These are phyloP conservation scores for Pichiaceae sp. DNA, from an alignment of 1,139 yeast species.

Conservation along the genomic window DNA sequence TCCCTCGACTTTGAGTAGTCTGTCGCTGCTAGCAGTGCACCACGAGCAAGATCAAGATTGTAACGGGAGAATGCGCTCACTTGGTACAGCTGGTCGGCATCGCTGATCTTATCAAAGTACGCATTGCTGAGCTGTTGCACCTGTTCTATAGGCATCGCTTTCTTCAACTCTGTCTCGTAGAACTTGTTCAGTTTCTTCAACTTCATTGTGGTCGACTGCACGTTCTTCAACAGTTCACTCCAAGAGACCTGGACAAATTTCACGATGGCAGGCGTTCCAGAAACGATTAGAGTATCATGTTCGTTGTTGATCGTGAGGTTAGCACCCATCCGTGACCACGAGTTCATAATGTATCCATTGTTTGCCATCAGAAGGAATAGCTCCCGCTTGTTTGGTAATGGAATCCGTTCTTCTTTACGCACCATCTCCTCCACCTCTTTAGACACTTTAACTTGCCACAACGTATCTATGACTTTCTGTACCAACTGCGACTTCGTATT, in stretches of 20 bases:
- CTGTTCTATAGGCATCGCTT: constrained; percentile 15
- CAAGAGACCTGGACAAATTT: constrained; percentile 24
- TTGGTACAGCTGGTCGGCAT: constrained; percentile 14
- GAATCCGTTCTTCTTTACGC: constrained; percentile 29
- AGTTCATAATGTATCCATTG: constrained; percentile 37
- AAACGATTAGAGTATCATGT: constrained; percentile 27
- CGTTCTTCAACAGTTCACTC: constrained; percentile 20
- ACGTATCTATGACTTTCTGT: constrained; percentile 7
- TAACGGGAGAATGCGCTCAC: constrained; percentile 19
- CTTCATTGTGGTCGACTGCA: constrained; percentile 13
- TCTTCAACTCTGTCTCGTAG: constrained; percentile 9
- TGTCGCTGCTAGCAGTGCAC: constrained; percentile 20
- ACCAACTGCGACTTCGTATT: constrained; percentile 8
- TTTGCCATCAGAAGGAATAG: constrained; percentile 41
- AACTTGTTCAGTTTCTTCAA: constrained; percentile 12
- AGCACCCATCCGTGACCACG: constrained; percentile 50
- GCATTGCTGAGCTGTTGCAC: constrained; percentile 21
- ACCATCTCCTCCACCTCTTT: constrained; percentile 27
- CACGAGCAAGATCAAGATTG: constrained; percentile 17
- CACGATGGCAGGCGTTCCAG: constrained; percentile 25
- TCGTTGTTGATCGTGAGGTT: constrained; percentile 35
- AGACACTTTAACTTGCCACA: constrained; percentile 14
- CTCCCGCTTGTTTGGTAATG: constrained; percentile 33
- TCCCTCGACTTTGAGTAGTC: constrained; percentile 17
- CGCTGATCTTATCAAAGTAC: constrained; percentile 20